Conservation (phyloP, 352 stramenopile genomes). For the Phytophthora sansomeana region DNA sequence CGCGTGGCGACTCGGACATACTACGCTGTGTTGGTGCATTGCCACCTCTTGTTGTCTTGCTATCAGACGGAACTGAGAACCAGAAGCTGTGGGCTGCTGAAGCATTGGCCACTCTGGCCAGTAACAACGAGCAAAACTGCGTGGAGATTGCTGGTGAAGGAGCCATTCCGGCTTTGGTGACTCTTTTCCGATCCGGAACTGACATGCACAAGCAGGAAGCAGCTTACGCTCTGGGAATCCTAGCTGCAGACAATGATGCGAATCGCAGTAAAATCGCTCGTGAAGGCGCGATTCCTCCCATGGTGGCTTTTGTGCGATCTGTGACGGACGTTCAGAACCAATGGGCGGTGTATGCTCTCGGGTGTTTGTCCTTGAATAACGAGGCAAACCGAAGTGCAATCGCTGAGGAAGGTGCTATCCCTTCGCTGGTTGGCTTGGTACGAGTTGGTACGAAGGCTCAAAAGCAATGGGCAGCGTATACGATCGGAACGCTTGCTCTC, state of each 20-base stretch:
- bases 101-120: slow-evolving; percentile 11
- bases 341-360: slow-evolving; percentile 16
- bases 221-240: slow-evolving; percentile 5
- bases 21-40: slow-evolving; percentile 17
- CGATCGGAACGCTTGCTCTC: slow-evolving; percentile 1
- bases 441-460: slow-evolving; percentile 10
- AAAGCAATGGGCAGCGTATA: slow-evolving; percentile 8
- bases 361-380: slow-evolving; percentile 10
- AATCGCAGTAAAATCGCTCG: slow-evolving; percentile 6
- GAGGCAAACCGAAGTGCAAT: slow-evolving; percentile 7
- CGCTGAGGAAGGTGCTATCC: slow-evolving; percentile 9
- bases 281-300: slow-evolving; percentile 6
- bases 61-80: slow-evolving; percentile 12
- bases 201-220: slow-evolving; percentile 13
- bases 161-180: slow-evolving; percentile 3
- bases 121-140: slow-evolving; percentile 1
- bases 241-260: slow-evolving; percentile 8
- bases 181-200: slow-evolving; percentile 4
- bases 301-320: slow-evolving; percentile 14
- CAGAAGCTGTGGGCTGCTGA: slow-evolving; percentile 27
- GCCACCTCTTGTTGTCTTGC: slow-evolving; percentile 7
- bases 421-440: slow-evolving; percentile 1
- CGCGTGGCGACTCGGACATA: slow-evolving; percentile 6
- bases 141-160: slow-evolving; percentile 10
- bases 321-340: slow-evolving; percentile 8